phyloP scores from a whole-genome alignment of 306 rosid species.

The Leucaena leucocephala region DNA sequence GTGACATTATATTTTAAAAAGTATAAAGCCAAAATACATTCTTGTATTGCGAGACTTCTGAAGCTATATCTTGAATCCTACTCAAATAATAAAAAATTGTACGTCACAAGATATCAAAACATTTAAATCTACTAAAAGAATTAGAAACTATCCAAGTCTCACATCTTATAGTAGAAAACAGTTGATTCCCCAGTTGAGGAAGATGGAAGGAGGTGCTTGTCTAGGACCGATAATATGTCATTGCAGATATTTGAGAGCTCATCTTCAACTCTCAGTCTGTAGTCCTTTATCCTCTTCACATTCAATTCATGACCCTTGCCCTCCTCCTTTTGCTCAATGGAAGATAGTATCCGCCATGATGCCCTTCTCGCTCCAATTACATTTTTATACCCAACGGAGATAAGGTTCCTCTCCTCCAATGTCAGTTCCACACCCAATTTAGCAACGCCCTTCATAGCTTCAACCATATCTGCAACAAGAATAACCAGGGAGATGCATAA shows the following conservation, averaged over 20 bases:
- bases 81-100: background rate
- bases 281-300: constrained; percentile 16
- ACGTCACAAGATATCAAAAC: background rate
- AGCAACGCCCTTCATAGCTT: constrained; percentile 4
- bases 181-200: constrained; percentile 9
- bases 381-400: constrained; percentile 7
- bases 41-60: background rate
- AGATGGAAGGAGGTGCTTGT: constrained; percentile 14
- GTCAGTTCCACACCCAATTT: constrained; percentile 1
- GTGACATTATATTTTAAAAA: background rate
- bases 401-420: constrained; percentile 9
- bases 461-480: background rate
- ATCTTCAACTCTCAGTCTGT: constrained; percentile 8
- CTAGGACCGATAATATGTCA: background rate
- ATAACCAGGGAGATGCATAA: background rate
- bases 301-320: constrained; percentile 3
- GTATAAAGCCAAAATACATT: background rate
- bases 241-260: constrained; percentile 5
- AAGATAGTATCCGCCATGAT: constrained; percentile 8
- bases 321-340: constrained; percentile 16
- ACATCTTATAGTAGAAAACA: constrained; percentile 8
- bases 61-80: background rate
- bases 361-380: constrained; percentile 17
- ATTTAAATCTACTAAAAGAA: background rate
- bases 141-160: background rate